A percentile compares a stretch with the other conserved stretches of the same genome.
Conservation (phyloP, 441 rosid genomes). For the Pelargonium australe region DNA sequence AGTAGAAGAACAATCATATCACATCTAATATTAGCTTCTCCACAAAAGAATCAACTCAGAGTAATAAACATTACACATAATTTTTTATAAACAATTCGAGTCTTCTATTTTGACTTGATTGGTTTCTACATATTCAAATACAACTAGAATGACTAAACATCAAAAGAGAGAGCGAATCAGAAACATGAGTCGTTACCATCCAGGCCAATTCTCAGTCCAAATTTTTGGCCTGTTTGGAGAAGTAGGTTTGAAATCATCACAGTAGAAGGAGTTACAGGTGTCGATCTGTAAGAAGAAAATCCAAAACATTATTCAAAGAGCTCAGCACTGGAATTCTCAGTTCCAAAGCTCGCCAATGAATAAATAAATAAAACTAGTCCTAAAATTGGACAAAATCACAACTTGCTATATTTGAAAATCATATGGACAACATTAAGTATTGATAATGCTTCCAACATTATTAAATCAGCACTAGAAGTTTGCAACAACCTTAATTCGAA, state of each 20-base stretch:
- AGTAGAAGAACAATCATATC: neutral
- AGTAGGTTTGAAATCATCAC: conserved; percentile 77
- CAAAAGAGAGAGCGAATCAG: neutral
- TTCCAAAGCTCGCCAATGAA: too few relatives aligned
- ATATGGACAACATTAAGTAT: too few relatives aligned
- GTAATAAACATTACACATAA: too few relatives aligned
- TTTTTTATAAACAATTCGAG: neutral
- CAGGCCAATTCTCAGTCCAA: conserved; percentile 99
- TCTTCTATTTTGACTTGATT: neutral
- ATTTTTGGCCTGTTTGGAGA: conserved; percentile 83
- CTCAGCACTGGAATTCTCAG: too few relatives aligned
- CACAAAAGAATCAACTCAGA: too few relatives aligned
- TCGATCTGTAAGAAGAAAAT: conserved; percentile 55
- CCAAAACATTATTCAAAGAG: neutral
- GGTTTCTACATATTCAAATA: neutral
- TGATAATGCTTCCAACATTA: too few relatives aligned
- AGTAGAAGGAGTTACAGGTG: conserved; percentile 87
- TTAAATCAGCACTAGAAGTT: too few relatives aligned
- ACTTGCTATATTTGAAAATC: too few relatives aligned
- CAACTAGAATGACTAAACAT: neutral
- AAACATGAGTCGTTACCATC: conserved; percentile 48
- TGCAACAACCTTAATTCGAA: too few relatives aligned
- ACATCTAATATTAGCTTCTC: conserved; percentile 1
- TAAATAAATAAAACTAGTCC: too few relatives aligned
- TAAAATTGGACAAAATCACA: too few relatives aligned